Percentiles rank a stretch among this genome's conserved stretches.
phyloP scores from a whole-genome alignment of 371 early-diverging fungal genomes.

The Mortierella polycephala region DNA sequence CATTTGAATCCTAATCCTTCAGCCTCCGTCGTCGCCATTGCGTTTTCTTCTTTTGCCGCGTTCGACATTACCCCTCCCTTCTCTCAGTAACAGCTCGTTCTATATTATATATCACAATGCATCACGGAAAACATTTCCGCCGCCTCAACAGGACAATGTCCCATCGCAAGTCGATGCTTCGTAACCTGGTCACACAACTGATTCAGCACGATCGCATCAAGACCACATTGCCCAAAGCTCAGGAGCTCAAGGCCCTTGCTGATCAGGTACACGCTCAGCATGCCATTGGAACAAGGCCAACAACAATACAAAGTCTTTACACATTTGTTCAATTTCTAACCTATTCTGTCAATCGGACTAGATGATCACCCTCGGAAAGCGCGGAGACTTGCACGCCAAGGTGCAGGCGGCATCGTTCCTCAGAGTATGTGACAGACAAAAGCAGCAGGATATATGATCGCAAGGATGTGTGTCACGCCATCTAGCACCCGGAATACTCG shows the following conservation, averaged over 20 bases:
- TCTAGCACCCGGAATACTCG: too few species aligned
- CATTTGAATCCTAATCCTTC: too few species aligned
- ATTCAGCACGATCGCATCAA: slow-evolving; percentile 91
- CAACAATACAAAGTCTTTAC: neutral
- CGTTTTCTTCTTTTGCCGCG: too few species aligned
- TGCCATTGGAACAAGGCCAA: neutral
- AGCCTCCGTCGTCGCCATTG: too few species aligned
- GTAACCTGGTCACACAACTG: slow-evolving; percentile 89
- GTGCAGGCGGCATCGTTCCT: slow-evolving; percentile 70
- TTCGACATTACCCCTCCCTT: too few species aligned
- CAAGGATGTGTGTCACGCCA: neutral
- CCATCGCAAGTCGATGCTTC: slow-evolving; percentile 85
- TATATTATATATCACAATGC: slow-evolving; percentile 58
- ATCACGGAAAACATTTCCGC: slow-evolving; percentile 77
- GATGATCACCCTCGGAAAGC: slow-evolving; percentile 85
- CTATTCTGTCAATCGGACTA: slow-evolving; percentile 12
- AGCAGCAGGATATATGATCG: neutral
- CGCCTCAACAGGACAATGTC: slow-evolving; percentile 76
- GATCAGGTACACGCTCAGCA: slow-evolving; percentile 71
- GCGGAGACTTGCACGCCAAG: slow-evolving; percentile 71
- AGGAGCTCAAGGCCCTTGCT: slow-evolving; percentile 86
- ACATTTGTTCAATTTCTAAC: slow-evolving; percentile 3
- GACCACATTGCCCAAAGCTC: slow-evolving; percentile 96
- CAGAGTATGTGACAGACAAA: slow-evolving; percentile 56
- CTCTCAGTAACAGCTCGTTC: too few species aligned